Base-by-base conservation (phyloP, 371 early-diverging fungal species). In the Syncephalastrum contaminatum region DNA sequence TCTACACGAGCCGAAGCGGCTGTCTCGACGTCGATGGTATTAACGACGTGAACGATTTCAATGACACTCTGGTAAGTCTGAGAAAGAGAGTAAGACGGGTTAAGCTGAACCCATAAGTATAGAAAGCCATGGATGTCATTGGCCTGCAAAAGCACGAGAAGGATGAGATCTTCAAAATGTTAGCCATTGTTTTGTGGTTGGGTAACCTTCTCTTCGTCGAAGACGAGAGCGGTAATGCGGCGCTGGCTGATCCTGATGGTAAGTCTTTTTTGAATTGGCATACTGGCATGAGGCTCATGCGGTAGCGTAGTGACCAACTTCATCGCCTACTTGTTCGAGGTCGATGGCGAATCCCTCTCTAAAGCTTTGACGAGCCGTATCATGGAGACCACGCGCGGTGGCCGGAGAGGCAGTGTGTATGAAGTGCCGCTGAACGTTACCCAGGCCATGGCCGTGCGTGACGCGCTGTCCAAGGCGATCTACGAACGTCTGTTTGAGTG, bases 401-500 rank as follows among this genome's bases (percentile, higher is more conserved):
- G 88, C 44, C 81, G 89, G 64, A 77, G 93, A 48, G 92, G 72
- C n/a, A 75, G 90, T 48, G 74, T 90, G 2, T 88, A 92, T 67
- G 88, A 89, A 56, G 89, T 90, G 10, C 88, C 94, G 4, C 75
- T 95, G 14, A 93, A 93, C 66, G 58, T 75, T 19, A 85, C 82
- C 10, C 93, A 92, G 70, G 93, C 96, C 24, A 79, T 63, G 10
- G 78, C 89, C 22, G 84, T 87, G 7, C 87, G 96, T 52, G 92
- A 98, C 65, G 95, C 94, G 0, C 81, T 97, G 56, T 81, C 95
- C 58, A 91, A 91, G 69, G 80, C 88, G 12, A 78, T 93, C 30
- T 93, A 93, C 63, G 88, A 89, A 58, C 84, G 88, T 39, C 58
- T 94, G 52, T 94, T 94, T 57, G 93, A 94, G 63, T 94, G 94